These are phyloP conservation scores for Tylopilus felleus DNA, from an alignment of 768 basidiomycete species.

Conservation along the genomic window DNA sequence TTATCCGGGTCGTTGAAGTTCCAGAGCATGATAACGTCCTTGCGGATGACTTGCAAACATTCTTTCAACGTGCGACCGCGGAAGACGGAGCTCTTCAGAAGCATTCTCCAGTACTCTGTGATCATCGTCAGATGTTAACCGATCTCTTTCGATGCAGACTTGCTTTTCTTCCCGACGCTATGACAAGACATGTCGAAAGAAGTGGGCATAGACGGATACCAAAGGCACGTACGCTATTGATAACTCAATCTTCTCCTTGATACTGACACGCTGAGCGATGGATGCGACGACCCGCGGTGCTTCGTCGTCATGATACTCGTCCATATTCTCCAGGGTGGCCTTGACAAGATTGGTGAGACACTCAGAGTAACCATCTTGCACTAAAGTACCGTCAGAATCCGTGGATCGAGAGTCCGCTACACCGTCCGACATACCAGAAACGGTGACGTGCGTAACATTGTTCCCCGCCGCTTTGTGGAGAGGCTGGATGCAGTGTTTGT, in stretches of 20 bases:
- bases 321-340: conserved; percentile 5
- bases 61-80: conserved; percentile 2
- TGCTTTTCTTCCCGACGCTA: conserved; percentile 15
- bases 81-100: conserved; percentile 8
- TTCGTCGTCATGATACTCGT: conserved; percentile 4
- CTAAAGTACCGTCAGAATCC: not conserved
- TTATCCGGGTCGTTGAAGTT: conserved; percentile 14
- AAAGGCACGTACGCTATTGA: conserved; percentile 8
- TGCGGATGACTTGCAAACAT: conserved; percentile 12
- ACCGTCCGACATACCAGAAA: conserved; percentile 8
- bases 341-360: conserved; percentile 3
- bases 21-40: conserved; percentile 11
- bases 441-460: not conserved
- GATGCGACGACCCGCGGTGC: conserved; percentile 6
- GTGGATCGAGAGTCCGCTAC: not conserved
- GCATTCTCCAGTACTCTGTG: conserved; percentile 12
- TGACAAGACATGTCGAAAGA: not conserved
- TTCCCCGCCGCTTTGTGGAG: not conserved
- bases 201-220: not conserved
- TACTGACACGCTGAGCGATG: conserved; percentile 16
- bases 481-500: conserved; percentile 1
- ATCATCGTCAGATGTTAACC: not conserved
- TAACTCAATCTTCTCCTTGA: conserved; percentile 15
- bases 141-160: not conserved
- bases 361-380: not conserved